Conservation (phyloP, 805 yeast species). For the Kuraishia floccosa region DNA sequence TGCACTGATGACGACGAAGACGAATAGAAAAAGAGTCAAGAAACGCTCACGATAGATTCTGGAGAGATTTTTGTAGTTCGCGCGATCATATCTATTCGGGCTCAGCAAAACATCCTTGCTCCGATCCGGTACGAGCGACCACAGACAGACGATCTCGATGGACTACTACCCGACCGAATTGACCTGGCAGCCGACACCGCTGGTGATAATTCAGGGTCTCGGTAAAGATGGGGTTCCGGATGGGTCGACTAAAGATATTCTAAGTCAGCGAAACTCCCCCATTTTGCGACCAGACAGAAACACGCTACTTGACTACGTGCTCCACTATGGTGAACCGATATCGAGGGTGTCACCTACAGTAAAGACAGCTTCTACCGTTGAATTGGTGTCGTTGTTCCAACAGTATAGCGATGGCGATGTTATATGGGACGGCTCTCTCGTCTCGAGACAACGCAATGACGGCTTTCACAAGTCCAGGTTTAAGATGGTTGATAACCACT, state of each 20-base stretch:
- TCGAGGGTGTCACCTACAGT: constrained; percentile 10
- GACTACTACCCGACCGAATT: constrained; percentile 24
- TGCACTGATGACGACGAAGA: constrained; percentile 11
- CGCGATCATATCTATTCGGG: too few species aligned
- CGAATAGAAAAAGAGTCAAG: too few species aligned
- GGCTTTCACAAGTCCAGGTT: not conserved
- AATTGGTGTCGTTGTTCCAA: constrained; percentile 17
- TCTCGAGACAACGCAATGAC: not conserved
- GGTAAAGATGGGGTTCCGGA: constrained; percentile 14
- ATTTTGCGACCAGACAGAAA: too few species aligned
- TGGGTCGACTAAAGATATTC: constrained; percentile 4
- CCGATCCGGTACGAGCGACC: too few species aligned
- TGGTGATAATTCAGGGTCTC: constrained; percentile 30
- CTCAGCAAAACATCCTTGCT: too few species aligned
- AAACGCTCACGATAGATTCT: not conserved
- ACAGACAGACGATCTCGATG: constrained; percentile 16
- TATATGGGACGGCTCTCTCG: constrained; percentile 3
- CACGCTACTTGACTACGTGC: too few species aligned
- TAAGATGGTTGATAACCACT: constrained; percentile 16
- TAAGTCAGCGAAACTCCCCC: constrained; percentile 2
- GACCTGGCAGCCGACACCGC: constrained; percentile 22
- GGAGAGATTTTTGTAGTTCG: not conserved
- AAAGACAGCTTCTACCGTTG: constrained; percentile 15
- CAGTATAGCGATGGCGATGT: constrained; percentile 13
- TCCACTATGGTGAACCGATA: constrained; percentile 7